Conservation (phyloP, 441 rosid species). For the Populus hybrid region DNA sequence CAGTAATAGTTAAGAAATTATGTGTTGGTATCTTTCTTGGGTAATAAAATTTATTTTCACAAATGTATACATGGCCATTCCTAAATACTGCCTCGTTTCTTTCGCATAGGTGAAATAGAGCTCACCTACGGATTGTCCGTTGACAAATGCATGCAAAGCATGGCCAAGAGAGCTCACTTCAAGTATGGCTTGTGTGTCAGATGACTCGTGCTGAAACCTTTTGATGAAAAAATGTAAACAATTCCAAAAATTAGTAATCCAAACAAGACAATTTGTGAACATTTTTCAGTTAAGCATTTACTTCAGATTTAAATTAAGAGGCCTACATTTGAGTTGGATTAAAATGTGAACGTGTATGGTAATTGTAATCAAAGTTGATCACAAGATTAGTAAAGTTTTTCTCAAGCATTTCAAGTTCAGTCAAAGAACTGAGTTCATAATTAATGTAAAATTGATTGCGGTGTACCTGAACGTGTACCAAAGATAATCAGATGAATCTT, state of each 20-base stretch:
- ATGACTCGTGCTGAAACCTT: constrained; percentile 43
- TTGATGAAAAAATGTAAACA: neutral
- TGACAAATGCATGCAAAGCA: constrained; percentile 66
- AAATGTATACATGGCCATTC: neutral
- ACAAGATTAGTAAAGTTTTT: neutral
- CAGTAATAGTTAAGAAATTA: no score
- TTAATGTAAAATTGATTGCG: neutral
- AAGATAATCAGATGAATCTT: constrained; percentile 79
- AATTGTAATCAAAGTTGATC: neutral
- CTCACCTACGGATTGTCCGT: constrained; percentile 51
- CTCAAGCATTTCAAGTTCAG: neutral
- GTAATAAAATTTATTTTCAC: neutral
- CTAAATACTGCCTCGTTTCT: neutral
- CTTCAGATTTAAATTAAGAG: neutral
- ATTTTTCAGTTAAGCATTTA: neutral
- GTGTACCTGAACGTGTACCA: constrained; percentile 71
- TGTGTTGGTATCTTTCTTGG: no score
- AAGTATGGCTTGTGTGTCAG: constrained; percentile 38
- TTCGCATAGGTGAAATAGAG: neutral
- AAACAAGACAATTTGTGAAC: neutral
- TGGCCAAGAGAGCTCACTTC: constrained; percentile 58
- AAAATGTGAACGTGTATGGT: neutral
- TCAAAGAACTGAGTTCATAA: neutral
- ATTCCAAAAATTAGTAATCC: neutral
- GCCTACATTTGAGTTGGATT: neutral